These are phyloP conservation scores for Fomitopsis betulina DNA, from an alignment of 1,284 basidiomycete genomes.

Conservation along the genomic window DNA sequence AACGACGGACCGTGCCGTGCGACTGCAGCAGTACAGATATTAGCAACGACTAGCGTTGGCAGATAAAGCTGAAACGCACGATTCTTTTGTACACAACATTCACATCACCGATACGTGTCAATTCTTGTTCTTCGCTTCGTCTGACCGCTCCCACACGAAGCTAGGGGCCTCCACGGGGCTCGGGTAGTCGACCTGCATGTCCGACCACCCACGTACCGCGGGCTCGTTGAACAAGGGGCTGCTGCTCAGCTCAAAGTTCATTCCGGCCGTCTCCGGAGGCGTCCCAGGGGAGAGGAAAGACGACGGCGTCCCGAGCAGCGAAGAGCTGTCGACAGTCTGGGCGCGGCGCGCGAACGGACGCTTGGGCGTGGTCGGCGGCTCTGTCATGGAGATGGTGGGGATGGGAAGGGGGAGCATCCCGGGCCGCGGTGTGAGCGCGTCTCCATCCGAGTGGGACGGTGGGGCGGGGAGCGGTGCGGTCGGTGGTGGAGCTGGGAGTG, in stretches of 20 bases:
- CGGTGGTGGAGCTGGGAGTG: slow-evolving; percentile 7
- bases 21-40: background rate
- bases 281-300: background rate
- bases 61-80: background rate
- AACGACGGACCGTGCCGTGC: background rate
- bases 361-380: slow-evolving; percentile 13
- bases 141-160: slow-evolving; percentile 11
- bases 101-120: background rate
- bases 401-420: background rate
- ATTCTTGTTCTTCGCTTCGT: slow-evolving; percentile 6
- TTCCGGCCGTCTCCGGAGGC: slow-evolving; percentile 9
- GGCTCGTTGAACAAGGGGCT: slow-evolving; percentile 8
- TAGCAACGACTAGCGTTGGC: background rate
- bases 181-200: slow-evolving; percentile 23
- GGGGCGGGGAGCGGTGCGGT: slow-evolving; percentile 12
- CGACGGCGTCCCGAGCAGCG: slow-evolving; percentile 5
- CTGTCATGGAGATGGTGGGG: slow-evolving; percentile 7
- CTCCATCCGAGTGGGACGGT: slow-evolving; percentile 8
- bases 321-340: slow-evolving; percentile 19
- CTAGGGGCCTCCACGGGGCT: slow-evolving; percentile 20
- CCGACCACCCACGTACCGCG: slow-evolving; percentile 8
- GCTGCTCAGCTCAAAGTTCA: slow-evolving; percentile 2
- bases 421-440: slow-evolving; percentile 11
- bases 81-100: background rate
- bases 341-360: slow-evolving; percentile 19